Evolutionary conservation across 441 rosid genomes (phyloP).

Genomic region (Syzygium syzygioides): DNA sequence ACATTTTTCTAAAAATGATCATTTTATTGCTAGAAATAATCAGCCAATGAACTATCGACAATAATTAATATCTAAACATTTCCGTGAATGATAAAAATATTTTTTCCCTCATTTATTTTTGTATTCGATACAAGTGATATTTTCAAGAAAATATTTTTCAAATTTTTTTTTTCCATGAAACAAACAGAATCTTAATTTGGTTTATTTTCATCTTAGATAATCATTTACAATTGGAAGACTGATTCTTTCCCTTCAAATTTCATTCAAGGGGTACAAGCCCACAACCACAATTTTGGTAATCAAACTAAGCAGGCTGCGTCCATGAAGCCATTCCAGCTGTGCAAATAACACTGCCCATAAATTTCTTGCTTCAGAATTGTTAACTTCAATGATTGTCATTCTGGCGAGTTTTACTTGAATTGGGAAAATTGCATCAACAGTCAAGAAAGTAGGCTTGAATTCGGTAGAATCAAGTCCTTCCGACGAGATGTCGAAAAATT

Average conservation of each 20-base stretch:
- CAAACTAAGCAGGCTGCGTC: not conserved
- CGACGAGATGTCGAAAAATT: not conserved
- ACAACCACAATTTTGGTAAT: not conserved
- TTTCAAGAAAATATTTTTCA: not conserved
- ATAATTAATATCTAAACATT: not conserved
- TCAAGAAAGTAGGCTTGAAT: not conserved
- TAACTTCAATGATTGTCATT: not conserved
- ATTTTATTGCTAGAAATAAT: not conserved
- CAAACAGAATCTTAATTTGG: not conserved
- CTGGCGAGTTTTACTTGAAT: not conserved
- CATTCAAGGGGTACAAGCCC: not conserved
- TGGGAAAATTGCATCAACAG: not conserved
- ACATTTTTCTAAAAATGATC: not conserved
- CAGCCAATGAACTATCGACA: fast-evolving
- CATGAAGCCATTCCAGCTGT: not conserved
- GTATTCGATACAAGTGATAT: fast-evolving
- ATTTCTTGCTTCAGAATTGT: not conserved
- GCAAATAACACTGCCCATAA: not conserved
- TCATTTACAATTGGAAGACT: not conserved
- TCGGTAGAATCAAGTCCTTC: not conserved
- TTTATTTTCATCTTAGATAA: not conserved
- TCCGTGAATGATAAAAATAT: not conserved
- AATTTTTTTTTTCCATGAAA: fast-evolving
- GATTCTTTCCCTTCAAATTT: not conserved
- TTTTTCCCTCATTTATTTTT: not conserved